Evolutionary conservation across 768 basidiomycete species (phyloP), one percentile per base, ranked within the genome.

Genomic region (Tricholoma bakamatsutake): DNA sequence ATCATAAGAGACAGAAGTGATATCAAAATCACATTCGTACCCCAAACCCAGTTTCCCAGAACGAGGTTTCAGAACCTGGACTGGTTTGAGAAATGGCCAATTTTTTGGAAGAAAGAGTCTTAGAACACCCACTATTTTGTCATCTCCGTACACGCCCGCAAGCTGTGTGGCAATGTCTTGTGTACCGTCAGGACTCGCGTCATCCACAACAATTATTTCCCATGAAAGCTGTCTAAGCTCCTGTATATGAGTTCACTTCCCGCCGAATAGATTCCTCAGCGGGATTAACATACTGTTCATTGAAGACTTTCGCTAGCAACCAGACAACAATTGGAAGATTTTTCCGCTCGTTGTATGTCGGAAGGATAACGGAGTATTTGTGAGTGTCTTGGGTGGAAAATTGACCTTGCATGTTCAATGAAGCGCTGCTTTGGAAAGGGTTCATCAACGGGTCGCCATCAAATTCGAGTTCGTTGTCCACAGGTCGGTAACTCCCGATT

Each of bases 311-410:
- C 11, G 87, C 88, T 48, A 96, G 73, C 2, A 96, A 74, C 89
- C 91, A 95, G 31, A 93, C 66, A 57, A 95, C 87, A 53, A 96
- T 81, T 0, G 93, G 93, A 15, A 96, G 73, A 65, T 96, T 95
- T 73, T 88, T 91, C 65, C 93, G 84, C 68, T 95, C 93, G 66
- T 96, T 94, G 71, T 95, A 96, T 1, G 93, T 96, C 30, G 93
- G 93, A 1, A 96, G 79, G 64, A 96, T 94, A 58, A 96, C 91
- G 35, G 89, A 91, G 70, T 94, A 94, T 70, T 88, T 94, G 77
- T 87, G 75, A 34, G 83, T 80, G 61, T 83, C 76, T 17, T 76
- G 60, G 28, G 77, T 72, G 37, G 71, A 59, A 66, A 77, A 81
- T 61, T 73, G 73, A 64, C 84, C 85, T 74, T 85, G 85, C 86